Percentiles rank a stretch among this genome's conserved stretches.
Conservation (phyloP, 306 rosid species). For the Sechiopsis laciniata region DNA sequence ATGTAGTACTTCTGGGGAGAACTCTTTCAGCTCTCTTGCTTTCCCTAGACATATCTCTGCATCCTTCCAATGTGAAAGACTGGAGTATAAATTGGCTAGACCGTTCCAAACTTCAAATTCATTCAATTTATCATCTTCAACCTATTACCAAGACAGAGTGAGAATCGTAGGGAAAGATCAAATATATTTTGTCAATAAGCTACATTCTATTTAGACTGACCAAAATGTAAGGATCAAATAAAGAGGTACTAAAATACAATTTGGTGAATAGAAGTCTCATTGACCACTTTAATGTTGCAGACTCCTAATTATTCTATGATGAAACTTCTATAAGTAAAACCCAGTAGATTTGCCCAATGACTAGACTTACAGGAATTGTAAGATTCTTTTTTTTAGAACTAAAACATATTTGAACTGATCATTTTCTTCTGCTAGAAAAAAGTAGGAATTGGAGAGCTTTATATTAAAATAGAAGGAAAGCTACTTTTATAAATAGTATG, state of each 20-base stretch:
- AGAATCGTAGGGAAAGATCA: neutral
- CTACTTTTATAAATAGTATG: conserved; percentile 1
- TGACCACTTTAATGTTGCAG: conserved; percentile 3
- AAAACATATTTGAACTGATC: neutral
- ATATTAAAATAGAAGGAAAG: neutral
- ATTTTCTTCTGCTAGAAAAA: neutral
- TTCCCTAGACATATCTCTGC: conserved; percentile 85
- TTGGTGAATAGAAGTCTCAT: neutral
- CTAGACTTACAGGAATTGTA: neutral
- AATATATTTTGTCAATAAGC: neutral
- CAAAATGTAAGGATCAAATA: neutral
- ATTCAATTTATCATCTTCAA: conserved; percentile 53
- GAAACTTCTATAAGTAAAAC: neutral
- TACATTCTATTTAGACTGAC: neutral
- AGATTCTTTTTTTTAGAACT: neutral
- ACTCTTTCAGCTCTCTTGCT: conserved; percentile 60
- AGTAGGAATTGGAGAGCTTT: neutral
- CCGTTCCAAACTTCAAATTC: conserved; percentile 94
- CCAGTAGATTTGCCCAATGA: neutral
- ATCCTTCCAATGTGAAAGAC: conserved; percentile 87
- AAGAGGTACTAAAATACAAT: neutral
- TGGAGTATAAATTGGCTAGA: conserved; percentile 75
- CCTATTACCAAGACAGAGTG: conserved; percentile 34
- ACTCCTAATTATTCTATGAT: neutral
- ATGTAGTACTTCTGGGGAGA: conserved; percentile 54